Conservation (phyloP, 1,284 basidiomycete species). For the Moesziomyces sp. region DNA sequence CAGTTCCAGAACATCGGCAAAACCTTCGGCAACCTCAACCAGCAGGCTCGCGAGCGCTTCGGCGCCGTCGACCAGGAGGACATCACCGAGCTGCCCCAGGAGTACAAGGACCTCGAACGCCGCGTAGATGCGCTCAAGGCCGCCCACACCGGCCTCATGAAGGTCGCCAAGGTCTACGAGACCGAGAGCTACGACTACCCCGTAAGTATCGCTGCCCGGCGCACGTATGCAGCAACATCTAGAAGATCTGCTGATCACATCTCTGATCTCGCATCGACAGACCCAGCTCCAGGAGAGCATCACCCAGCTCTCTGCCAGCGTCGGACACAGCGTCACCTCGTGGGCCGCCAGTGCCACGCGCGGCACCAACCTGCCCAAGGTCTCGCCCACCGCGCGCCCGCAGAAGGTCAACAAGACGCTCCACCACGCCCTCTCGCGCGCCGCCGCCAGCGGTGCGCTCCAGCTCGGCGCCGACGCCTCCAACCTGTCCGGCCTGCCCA, state of each 20-base stretch:
- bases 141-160: constrained; percentile 80
- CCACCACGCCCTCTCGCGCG: constrained; percentile 88
- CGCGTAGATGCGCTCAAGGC: constrained; percentile 90
- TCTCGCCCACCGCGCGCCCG: constrained; percentile 73
- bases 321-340: constrained; percentile 82
- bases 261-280: constrained; percentile 9
- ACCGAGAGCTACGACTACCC: constrained; percentile 66
- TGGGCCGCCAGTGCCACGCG: constrained; percentile 90
- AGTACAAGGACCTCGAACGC: constrained; percentile 94
- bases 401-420: constrained; percentile 79
- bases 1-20: constrained; percentile 76
- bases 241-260: not conserved
- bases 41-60: constrained; percentile 76
- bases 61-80: constrained; percentile 89
- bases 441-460: constrained; percentile 78
- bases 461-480: constrained; percentile 69
- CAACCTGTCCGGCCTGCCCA: constrained; percentile 50
- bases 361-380: constrained; percentile 73
- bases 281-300: constrained; percentile 71
- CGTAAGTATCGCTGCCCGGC: constrained; percentile 72
- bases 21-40: constrained; percentile 82
- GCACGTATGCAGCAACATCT: too few species aligned
- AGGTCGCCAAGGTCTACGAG: constrained; percentile 69
- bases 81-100: constrained; percentile 83
- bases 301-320: constrained; percentile 71